Evolutionary conservation across 164 flowering plant genomes (phyloP), one percentile per base, ranked within the genome.

Genomic region (Tinospora cordifolia): DNA sequence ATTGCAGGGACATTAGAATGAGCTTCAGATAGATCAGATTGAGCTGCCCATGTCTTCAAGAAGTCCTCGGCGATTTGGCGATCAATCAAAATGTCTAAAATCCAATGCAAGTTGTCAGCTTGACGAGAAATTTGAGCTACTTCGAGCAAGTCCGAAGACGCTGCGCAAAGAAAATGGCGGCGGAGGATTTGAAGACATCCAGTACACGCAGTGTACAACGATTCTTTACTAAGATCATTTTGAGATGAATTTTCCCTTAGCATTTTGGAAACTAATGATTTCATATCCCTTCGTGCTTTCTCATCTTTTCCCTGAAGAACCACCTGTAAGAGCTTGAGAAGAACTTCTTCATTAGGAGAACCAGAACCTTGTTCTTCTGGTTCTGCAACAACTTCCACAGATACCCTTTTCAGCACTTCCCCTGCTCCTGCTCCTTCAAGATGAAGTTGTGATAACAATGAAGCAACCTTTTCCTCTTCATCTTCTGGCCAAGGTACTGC

Each of bases 401-500:
- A 90, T 68, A 94, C 93, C 78, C 99, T 83, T 78, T 87, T 90
- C 62, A 94, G 72, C 63, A 94, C 99, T 74, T 90, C 92, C 19
- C 86, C 87, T 6, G 96, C 91, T 15, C 80, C 85, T 22, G 80
- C 83, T 3, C 87, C 87, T 70, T 92, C 93, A 17, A 94, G 92
- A 34, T 75, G 89, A 15, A 91, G 91, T 81, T 91, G 91, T 0
- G 96, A 84, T 54, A 89, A 77, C 36, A 91, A 71, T 0, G 87
- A 77, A 21, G 97, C 91, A 21, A 94, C 91, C 78, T 87, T 91
- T 73, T 91, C 96, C 72, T 93, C 98, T 81, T 93, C 98, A 73
- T 91, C 98, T 82, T 91, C 98, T 3, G 93, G 90, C 98, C 98
- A 93, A 24, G 98, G 97, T 59, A 96, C 99, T 22, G 99, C 97